These are phyloP conservation scores for Balansia obtecta DNA, from an alignment of 2,329 filamentous ascomycete species.

Conservation along the genomic window DNA sequence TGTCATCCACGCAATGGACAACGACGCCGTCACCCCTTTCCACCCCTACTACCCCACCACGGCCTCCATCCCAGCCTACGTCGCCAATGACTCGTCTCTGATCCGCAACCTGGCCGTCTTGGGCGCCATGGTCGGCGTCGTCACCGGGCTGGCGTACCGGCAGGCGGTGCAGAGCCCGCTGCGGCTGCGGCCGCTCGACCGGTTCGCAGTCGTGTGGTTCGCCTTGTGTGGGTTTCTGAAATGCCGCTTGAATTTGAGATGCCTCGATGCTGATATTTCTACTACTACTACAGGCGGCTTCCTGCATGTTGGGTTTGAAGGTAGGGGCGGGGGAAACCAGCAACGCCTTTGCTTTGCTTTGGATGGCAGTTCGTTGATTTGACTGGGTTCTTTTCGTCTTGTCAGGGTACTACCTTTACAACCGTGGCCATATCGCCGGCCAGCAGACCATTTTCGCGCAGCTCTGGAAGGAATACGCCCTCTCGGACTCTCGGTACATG, in stretches of 20 bases:
- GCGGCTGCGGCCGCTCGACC: conserved; percentile 20
- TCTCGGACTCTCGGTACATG: conserved; percentile 79
- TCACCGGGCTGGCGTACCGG: conserved; percentile 20
- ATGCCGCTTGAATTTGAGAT: too few relatives aligned
- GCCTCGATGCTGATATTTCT: too few relatives aligned
- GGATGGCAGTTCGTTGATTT: too few relatives aligned
- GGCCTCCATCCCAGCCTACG: conserved; percentile 30
- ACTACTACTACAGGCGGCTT: too few relatives aligned
- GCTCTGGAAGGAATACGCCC: conserved; percentile 85
- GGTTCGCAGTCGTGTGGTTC: conserved; percentile 40
- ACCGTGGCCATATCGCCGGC: conserved; percentile 52
- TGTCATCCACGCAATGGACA: too few relatives aligned
- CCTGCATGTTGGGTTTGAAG: conserved; percentile 74
- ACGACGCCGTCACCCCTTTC: too few relatives aligned
- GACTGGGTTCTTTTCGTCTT: too few relatives aligned
- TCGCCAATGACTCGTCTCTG: conserved; percentile 30
- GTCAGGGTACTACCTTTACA: conserved; percentile 70
- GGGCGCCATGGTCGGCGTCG: conserved; percentile 22
- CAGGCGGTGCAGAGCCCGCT: conserved; percentile 11
- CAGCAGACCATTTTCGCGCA: conserved; percentile 67
- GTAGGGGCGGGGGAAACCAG: too few relatives aligned
- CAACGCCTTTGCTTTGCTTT: too few relatives aligned
- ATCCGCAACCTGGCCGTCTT: conserved; percentile 23
- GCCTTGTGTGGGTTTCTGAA: conserved; percentile 42
- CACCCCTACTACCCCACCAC: conserved; percentile 41